Evolutionary conservation across 1,139 yeast genomes (phyloP).

Genomic region (Spencermartinsiella ligniputridi): DNA sequence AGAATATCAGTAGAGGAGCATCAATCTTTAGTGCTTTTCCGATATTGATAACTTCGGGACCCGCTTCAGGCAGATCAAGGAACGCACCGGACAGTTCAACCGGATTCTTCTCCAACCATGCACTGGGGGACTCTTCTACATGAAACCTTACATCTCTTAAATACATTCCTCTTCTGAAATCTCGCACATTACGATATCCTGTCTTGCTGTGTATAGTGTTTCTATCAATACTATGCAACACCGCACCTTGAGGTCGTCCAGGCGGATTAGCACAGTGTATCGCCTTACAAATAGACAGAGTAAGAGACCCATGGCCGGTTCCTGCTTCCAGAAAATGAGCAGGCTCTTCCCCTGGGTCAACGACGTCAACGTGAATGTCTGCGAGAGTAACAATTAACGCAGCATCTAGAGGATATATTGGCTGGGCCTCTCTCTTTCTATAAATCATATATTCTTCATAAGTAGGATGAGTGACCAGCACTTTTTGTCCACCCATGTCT

Average conservation of each 20-base stretch:
- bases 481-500: slow-evolving; percentile 24
- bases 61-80: slow-evolving; percentile 43
- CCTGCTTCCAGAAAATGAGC: slow-evolving; percentile 46
- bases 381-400: slow-evolving; percentile 42
- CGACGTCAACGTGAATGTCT: slow-evolving; percentile 39
- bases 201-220: slow-evolving; percentile 37
- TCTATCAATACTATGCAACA: slow-evolving; percentile 43
- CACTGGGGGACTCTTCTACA: slow-evolving; percentile 37
- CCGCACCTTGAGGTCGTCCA: slow-evolving; percentile 33
- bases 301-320: slow-evolving; percentile 49
- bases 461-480: slow-evolving; percentile 37
- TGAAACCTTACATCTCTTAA: slow-evolving; percentile 42
- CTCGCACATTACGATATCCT: slow-evolving; percentile 37
- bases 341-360: slow-evolving; percentile 15
- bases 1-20: slow-evolving; percentile 41
- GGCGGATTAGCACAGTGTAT: slow-evolving; percentile 40
- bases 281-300: slow-evolving; percentile 40
- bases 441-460: slow-evolving; percentile 43
- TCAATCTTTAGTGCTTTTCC: slow-evolving; percentile 36
- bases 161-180: slow-evolving; percentile 41
- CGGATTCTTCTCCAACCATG: slow-evolving; percentile 34
- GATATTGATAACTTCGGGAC: slow-evolving; percentile 31
- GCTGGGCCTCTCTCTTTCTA: slow-evolving; percentile 43
- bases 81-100: slow-evolving; percentile 36
- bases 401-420: slow-evolving; percentile 47